Evolutionary conservation across 1,139 yeast species (phyloP), one percentile per base, ranked within the genome.

Genomic region (Sugiyamaella xylanicola): DNA sequence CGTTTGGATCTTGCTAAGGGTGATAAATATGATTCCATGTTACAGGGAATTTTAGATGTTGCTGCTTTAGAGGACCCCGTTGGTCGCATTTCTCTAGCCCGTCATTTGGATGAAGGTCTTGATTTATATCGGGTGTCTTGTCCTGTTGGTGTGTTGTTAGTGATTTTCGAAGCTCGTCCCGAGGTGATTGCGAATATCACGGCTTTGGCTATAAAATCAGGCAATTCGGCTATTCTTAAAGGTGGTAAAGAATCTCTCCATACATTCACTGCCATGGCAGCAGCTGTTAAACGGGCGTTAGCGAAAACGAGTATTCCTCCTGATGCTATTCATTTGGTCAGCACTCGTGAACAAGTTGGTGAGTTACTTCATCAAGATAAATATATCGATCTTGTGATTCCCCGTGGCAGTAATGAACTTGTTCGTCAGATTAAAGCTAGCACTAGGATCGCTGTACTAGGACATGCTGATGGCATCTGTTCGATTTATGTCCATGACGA

Each of bases 391-490:
- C 79, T 95, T 71, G 99, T 95, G 37, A 90, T 95, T 65, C 99
- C 99, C 59, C 81, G 99, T 68, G 99, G 99, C 5, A 88, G 97
- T 36, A 93, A 93, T 66, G 95, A 84, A 59, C 80, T 95, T 60
- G 99, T 95, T 21, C 82, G 88, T 63, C 82, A 79, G 70, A 91
- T 95, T 71, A 93, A 95, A 72, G 79, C 82, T 42, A 83, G 83
- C 68, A 93, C 99, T 29, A 90, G 91, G 70, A 95, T 95, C 63
- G 97, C 99, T 2, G 99, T 95, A 4, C 75, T 95, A 71, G 99
- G 99, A 54, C 99, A 95, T 71, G 99, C 99, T 8, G 99, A 93
- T 72, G 99, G 99, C 51, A 87, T 93, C 57, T 93, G 99, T 72
- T 85, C 97, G 2, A 82, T 92, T 17, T 95, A 84, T 68, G 78